Evolutionary conservation across 2,329 filamentous ascomycete species (phyloP).

Genomic region (Sporothrix sp.): DNA sequence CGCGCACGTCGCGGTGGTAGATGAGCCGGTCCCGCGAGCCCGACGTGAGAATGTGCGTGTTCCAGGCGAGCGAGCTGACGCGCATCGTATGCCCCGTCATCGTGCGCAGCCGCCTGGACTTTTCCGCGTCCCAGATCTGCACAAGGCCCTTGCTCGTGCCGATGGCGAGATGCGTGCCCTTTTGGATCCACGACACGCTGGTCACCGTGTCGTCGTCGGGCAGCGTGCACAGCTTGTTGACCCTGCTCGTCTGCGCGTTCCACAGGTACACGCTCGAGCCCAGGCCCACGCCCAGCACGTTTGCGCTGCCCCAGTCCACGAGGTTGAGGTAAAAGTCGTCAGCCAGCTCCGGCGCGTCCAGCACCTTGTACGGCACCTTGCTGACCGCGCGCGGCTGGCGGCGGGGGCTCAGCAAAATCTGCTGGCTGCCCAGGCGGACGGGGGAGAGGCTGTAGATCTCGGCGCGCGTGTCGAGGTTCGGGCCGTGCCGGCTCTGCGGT

Average conservation of each 20-base stretch:
- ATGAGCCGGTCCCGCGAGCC: slow-evolving; percentile 89
- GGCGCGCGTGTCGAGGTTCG: slow-evolving; percentile 79
- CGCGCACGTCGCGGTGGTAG: slow-evolving; percentile 89
- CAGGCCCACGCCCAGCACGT: slow-evolving; percentile 85
- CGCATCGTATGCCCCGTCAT: slow-evolving; percentile 95
- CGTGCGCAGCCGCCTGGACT: slow-evolving; percentile 72
- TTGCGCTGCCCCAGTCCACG: slow-evolving; percentile 94
- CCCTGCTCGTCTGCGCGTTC: slow-evolving; percentile 84
- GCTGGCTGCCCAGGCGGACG: slow-evolving; percentile 84
- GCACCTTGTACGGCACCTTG: slow-evolving; percentile 95
- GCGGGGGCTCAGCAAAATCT: slow-evolving; percentile 82
- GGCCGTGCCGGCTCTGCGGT: slow-evolving; percentile 75
- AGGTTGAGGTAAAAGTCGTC: slow-evolving; percentile 98
- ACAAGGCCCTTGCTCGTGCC: slow-evolving; percentile 91
- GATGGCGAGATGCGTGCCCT: slow-evolving; percentile 90
- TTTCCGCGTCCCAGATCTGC: slow-evolving; percentile 95
- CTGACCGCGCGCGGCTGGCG: slow-evolving; percentile 83
- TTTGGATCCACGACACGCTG: slow-evolving; percentile 96
- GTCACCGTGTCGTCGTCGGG: slow-evolving; percentile 82
- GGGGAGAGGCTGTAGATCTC: slow-evolving; percentile 95
- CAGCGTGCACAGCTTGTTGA: slow-evolving; percentile 82
- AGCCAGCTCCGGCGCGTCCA: slow-evolving; percentile 90
- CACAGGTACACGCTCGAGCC: slow-evolving; percentile 96
- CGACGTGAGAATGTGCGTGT: slow-evolving; percentile 92
- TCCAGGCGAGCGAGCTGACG: slow-evolving; percentile 93